Evolutionary conservation across 495 filamentous ascomycete genomes (phyloP).

Genomic region (Penicillium canariense): DNA sequence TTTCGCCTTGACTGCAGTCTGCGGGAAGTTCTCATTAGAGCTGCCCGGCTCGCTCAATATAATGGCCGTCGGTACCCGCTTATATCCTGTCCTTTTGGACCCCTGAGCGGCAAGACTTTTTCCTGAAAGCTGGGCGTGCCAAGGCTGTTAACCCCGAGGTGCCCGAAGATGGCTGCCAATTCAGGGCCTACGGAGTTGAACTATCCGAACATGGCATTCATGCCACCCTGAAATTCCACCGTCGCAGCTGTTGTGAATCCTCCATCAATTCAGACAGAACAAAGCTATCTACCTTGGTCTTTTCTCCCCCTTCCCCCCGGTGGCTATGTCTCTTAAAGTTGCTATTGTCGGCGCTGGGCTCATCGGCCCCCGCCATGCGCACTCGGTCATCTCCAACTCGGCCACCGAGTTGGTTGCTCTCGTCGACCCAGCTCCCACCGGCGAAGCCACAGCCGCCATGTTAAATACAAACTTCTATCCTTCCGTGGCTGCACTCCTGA

Average conservation of each 20-base stretch:
- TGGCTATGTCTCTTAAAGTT: slow-evolving; percentile 41
- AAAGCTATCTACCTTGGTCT: neutral
- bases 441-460: slow-evolving; percentile 22
- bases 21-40: neutral
- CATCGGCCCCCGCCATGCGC: slow-evolving; percentile 57
- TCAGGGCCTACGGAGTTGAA: neutral
- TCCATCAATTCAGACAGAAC: neutral
- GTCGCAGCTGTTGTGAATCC: neutral
- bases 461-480: slow-evolving; percentile 34
- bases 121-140: neutral
- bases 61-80: neutral
- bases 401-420: slow-evolving; percentile 48
- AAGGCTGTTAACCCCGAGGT: neutral
- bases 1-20: neutral
- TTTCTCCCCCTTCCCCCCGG: neutral
- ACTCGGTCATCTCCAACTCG: slow-evolving; percentile 47
- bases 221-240: slow-evolving; percentile 2
- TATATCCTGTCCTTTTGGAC: neutral
- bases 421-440: slow-evolving; percentile 47
- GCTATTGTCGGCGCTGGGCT: slow-evolving; percentile 56
- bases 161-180: neutral
- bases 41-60: neutral
- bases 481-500: slow-evolving; percentile 42
- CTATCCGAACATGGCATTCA: neutral
- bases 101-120: neutral